Base-by-base conservation (phyloP, 2,329 filamentous ascomycete species). In the Aspergillus fumigatus region DNA sequence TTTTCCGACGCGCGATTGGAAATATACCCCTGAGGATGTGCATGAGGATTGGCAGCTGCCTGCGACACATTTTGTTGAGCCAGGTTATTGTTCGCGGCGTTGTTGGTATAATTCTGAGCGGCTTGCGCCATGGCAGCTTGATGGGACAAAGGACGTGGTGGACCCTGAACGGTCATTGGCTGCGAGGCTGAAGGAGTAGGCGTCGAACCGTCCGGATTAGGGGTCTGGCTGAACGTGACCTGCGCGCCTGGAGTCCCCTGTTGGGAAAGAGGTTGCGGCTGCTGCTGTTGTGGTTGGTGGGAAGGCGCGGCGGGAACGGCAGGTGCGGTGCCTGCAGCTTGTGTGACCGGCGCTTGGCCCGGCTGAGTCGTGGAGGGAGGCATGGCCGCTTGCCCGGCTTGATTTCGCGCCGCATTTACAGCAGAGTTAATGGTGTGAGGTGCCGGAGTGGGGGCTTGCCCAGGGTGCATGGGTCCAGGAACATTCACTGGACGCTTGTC, bases 401-500 rank as follows among this genome's bases (percentile, higher is more conserved):
- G 75, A 41, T 69, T 73, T 47, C 75, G 69, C 19, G 75, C 76
- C 27, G 76, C 75, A 59, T 72, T 76, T 23, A 80, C 74, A 7
- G 78, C 78, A 52, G 77, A 78, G 57, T 75, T 79, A 45, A 80
- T 77, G 1, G 77, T 79, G 58, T 80, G 77, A 3, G 78, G 70
- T 25, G 74, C 73, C 48, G 75, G 73, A 8, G 72, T 67, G 23
- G 67, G 68, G 29, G 68, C 60, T 56, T 74, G 73, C 17, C 66
- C 68, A 8, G 73, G 50, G 56, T 71, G 71, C 59, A 67, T 68
- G 9, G 67, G 57, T n/a, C 64, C 63, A 32, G 67, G 53, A 10
- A 64, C 60, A 54, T 60, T 65, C 50, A 63, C 62, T 56, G 68
- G 60, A 50, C 65, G 61, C 41, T 61, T 54, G 38, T 65, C 57